Percentiles rank a stretch among this genome's conserved stretches.
Evolutionary conservation across 306 rosid genomes (phyloP).

Genomic region (Ammopiptanthus mongolicus): DNA sequence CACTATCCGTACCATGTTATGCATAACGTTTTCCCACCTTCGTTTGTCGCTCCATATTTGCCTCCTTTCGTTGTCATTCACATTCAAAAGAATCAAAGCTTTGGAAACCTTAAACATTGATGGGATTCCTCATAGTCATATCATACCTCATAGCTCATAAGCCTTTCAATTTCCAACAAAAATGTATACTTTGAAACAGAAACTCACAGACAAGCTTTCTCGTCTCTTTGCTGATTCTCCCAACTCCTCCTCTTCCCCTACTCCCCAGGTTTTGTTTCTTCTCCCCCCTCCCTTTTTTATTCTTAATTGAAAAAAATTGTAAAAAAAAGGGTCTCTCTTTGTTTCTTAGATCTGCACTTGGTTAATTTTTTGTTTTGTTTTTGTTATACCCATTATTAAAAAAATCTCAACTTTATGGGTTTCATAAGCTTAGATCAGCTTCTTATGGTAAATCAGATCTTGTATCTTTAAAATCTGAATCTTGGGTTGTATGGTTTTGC

Average conservation of each 20-base stretch:
- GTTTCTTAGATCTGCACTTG: neutral
- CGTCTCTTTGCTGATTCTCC: conserved; percentile 44
- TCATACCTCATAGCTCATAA: neutral
- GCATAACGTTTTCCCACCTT: too few relatives aligned
- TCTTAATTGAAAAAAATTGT: neutral
- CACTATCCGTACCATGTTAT: too few relatives aligned
- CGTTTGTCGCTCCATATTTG: too few relatives aligned
- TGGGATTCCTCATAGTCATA: neutral
- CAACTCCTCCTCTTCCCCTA: conserved; percentile 9
- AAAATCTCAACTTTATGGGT: conserved; percentile 24
- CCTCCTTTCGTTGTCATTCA: too few relatives aligned
- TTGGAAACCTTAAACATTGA: too few relatives aligned
- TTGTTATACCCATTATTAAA: neutral
- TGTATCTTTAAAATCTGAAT: neutral
- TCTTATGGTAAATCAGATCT: conserved; percentile 32
- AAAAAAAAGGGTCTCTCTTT: neutral
- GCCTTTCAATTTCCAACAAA: neutral
- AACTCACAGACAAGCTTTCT: conserved; percentile 39
- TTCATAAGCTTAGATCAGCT: conserved; percentile 8
- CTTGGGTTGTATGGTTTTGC: neutral
- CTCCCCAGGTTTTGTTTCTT: conserved; percentile 32
- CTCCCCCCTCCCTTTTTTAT: neutral
- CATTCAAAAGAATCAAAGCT: too few relatives aligned
- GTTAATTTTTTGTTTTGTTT: neutral
- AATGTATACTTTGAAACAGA: conserved; percentile 47